Evolutionary conservation across 371 early-diverging fungal genomes (phyloP).

Genomic region (Mucor irregularis): DNA sequence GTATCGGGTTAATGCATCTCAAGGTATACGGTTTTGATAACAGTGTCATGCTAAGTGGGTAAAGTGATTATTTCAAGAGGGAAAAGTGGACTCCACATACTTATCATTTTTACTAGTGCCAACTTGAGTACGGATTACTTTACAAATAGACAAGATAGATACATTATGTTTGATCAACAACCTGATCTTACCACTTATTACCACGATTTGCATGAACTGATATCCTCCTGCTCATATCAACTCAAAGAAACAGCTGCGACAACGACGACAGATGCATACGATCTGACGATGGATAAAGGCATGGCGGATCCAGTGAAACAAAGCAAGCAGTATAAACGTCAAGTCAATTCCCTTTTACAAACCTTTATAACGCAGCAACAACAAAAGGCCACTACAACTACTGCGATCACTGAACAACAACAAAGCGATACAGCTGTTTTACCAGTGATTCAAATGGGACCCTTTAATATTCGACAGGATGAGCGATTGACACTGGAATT

Average conservation of each 20-base stretch:
- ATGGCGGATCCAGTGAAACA: slow-evolving; percentile 68
- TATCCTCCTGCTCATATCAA: slow-evolving; percentile 71
- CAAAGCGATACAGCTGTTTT: slow-evolving; percentile 25
- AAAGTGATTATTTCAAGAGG: slow-evolving; percentile 14
- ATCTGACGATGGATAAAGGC: slow-evolving; percentile 25
- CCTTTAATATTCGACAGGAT: slow-evolving; percentile 81
- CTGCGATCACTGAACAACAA: background rate
- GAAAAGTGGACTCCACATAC: background rate
- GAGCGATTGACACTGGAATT: slow-evolving; percentile 62
- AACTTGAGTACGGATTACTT: slow-evolving; percentile 95
- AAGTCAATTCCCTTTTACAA: slow-evolving; percentile 52
- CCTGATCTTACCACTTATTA: slow-evolving; percentile 70
- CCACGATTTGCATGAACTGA: slow-evolving; percentile 57
- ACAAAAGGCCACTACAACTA: slow-evolving; percentile 1
- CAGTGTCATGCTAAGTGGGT: slow-evolving; percentile 87
- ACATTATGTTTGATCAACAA: slow-evolving; percentile 67
- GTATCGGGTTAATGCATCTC: slow-evolving; percentile 91
- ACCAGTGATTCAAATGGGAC: slow-evolving; percentile 90
- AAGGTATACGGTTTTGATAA: slow-evolving; percentile 93
- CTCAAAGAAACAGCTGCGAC: slow-evolving; percentile 17
- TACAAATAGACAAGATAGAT: slow-evolving; percentile 93
- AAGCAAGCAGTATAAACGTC: slow-evolving; percentile 57
- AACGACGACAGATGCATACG: slow-evolving; percentile 9
- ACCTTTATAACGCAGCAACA: slow-evolving; percentile 47
- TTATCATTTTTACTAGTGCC: slow-evolving; percentile 60